Percentiles rank a stretch among this genome's conserved stretches.
Conservation (phyloP, 1,284 basidiomycete genomes). For the Ceratobasidium sp. region DNA sequence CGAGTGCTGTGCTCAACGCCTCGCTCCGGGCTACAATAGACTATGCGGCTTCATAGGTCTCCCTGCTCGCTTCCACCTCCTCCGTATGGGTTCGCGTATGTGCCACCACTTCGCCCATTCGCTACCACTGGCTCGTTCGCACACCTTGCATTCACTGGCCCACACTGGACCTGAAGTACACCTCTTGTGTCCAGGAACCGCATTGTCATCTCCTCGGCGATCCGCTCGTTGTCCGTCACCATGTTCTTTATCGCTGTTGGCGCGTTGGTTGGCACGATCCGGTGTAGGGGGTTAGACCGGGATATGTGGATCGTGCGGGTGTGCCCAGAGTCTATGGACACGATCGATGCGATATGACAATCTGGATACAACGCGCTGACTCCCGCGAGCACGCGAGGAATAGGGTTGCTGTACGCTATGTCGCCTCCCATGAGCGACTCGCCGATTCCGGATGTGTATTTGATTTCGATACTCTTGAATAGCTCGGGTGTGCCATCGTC, state of each 20-base stretch:
- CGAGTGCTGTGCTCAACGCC: background rate
- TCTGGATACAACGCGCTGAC: background rate
- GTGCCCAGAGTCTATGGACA: conserved; percentile 15
- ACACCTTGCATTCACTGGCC: background rate
- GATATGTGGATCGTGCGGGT: conserved; percentile 4
- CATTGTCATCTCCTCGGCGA: background rate
- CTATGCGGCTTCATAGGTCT: background rate
- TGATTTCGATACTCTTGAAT: conserved; percentile 14
- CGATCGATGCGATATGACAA: background rate
- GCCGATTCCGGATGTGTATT: background rate
- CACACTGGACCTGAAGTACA: background rate
- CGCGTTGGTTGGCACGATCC: background rate
- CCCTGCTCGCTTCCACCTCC: background rate
- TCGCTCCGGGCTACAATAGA: background rate
- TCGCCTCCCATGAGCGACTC: conserved; percentile 11
- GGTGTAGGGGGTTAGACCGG: background rate
- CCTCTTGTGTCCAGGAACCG: background rate
- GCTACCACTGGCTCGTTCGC: background rate
- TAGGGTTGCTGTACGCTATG: background rate
- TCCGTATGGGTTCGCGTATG: background rate
- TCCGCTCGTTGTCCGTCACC: conserved; percentile 10
- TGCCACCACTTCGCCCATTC: background rate
- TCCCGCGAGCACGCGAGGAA: conserved; percentile 1
- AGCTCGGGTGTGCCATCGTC: conserved; percentile 13
- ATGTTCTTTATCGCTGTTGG: background rate